Evolutionary conservation across 1,284 basidiomycete genomes (phyloP).

Genomic region (Trichosporon sp.): DNA sequence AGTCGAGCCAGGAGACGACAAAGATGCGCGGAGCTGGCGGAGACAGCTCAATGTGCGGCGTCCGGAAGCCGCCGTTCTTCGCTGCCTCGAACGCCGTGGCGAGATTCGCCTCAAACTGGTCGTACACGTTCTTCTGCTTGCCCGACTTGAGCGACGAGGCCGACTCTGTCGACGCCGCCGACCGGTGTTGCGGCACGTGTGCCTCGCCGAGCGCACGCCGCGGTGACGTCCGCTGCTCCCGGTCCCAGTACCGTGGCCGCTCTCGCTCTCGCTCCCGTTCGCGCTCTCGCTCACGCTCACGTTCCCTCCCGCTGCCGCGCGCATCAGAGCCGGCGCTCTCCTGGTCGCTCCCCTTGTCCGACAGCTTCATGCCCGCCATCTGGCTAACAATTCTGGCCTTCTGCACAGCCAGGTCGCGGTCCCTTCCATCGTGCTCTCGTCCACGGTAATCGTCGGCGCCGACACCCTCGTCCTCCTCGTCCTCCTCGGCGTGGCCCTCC

Average conservation of each 20-base stretch:
- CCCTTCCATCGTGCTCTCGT: constrained; percentile 27
- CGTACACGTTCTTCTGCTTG: constrained; percentile 6
- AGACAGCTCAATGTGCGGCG: constrained; percentile 48
- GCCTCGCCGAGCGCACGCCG: constrained; percentile 7
- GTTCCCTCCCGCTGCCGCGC: not conserved
- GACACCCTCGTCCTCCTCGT: constrained; percentile 43
- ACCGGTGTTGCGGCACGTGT: constrained; percentile 1
- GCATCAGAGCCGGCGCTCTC: not conserved
- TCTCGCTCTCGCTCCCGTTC: not conserved
- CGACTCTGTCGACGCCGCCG: not conserved
- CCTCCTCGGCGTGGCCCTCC: constrained; percentile 48
- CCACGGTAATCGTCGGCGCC: constrained; percentile 11
- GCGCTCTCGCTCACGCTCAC: not conserved
- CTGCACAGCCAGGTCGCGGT: constrained; percentile 61
- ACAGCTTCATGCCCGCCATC: constrained; percentile 56
- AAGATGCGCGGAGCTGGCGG: constrained; percentile 73
- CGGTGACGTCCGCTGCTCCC: constrained; percentile 4
- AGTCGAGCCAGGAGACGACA: constrained; percentile 96
- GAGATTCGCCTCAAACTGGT: constrained; percentile 56
- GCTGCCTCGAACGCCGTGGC: constrained; percentile 44
- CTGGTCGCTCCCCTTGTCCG: constrained; percentile 3
- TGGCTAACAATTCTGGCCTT: constrained; percentile 84
- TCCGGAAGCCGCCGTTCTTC: constrained; percentile 7
- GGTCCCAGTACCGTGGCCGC: constrained; percentile 1
- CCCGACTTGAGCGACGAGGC: not conserved